These are phyloP conservation scores for Chlorophyllum brunneum DNA, from an alignment of 768 basidiomycete genomes.

Conservation along the genomic window DNA sequence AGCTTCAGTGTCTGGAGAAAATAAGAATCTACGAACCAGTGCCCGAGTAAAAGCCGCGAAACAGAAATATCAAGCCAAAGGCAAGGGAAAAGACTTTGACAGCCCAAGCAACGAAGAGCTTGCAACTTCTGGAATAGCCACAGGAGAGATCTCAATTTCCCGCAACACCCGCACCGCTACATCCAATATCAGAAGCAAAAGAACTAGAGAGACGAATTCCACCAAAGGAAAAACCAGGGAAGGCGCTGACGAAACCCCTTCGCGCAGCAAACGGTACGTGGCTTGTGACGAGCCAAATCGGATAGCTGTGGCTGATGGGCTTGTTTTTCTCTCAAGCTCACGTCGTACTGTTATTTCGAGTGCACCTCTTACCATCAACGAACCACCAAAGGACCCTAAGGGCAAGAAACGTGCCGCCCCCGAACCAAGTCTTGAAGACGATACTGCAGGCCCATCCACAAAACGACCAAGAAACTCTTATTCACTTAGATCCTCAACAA, in stretches of 20 bases:
- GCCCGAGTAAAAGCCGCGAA: constrained; percentile 74
- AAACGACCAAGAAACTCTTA: constrained; percentile 68
- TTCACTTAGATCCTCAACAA: constrained; percentile 60
- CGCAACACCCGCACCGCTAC: constrained; percentile 42
- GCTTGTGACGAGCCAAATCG: constrained; percentile 24
- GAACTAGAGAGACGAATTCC: constrained; percentile 44
- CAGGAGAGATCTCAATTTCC: constrained; percentile 30
- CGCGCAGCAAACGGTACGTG: constrained; percentile 61
- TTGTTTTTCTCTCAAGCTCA: constrained; percentile 37
- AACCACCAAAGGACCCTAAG: constrained; percentile 70
- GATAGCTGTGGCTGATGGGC: constrained; percentile 17
- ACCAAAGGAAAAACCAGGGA: constrained; percentile 68
- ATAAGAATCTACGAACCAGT: constrained; percentile 65
- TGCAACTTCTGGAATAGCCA: constrained; percentile 27
- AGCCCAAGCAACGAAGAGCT: constrained; percentile 29
- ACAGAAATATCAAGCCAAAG: constrained; percentile 60
- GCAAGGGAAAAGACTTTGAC: constrained; percentile 52
- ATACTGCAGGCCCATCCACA: constrained; percentile 43
- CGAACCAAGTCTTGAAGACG: constrained; percentile 68
- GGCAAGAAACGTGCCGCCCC: constrained; percentile 91
- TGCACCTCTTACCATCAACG: constrained; percentile 64
- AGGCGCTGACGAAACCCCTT: constrained; percentile 43
- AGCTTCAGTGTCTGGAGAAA: constrained; percentile 32
- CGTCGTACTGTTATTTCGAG: constrained; percentile 47
- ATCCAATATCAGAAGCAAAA: constrained; percentile 41